These are phyloP conservation scores for Epicoccum nigrum DNA, from an alignment of 2,329 filamentous ascomycete species.

Conservation along the genomic window DNA sequence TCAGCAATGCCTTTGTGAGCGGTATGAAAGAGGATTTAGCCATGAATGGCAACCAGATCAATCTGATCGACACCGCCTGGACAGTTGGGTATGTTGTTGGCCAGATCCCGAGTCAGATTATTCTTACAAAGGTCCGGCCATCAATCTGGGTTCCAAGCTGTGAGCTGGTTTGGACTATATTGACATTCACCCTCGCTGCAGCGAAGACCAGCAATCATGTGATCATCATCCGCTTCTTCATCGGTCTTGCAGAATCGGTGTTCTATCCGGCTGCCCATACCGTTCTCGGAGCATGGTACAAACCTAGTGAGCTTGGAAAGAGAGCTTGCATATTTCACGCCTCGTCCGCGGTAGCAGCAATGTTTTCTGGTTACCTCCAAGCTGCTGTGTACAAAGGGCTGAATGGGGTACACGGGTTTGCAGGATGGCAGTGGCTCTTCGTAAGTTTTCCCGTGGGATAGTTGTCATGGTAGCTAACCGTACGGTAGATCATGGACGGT, in stretches of 20 bases:
- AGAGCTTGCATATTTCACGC: slow-evolving; percentile 33
- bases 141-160: slow-evolving; percentile 30
- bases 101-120: slow-evolving; percentile 30
- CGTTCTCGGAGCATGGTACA: slow-evolving; percentile 33
- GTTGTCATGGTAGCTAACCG: not conserved
- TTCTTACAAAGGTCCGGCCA: slow-evolving; percentile 29
- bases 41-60: slow-evolving; percentile 33
- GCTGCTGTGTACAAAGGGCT: slow-evolving; percentile 28
- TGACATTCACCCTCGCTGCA: slow-evolving; percentile 30
- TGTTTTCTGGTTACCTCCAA: slow-evolving; percentile 34
- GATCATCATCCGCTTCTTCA: slow-evolving; percentile 31
- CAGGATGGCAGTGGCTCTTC: slow-evolving; percentile 34
- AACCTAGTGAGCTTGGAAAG: slow-evolving; percentile 30
- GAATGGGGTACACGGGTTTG: slow-evolving; percentile 23
- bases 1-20: slow-evolving; percentile 33
- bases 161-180: slow-evolving; percentile 28
- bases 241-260: slow-evolving; percentile 26
- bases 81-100: slow-evolving; percentile 30
- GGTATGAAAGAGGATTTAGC: slow-evolving; percentile 36
- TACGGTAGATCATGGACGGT: slow-evolving; percentile 24
- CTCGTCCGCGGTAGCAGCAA: slow-evolving; percentile 26
- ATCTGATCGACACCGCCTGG: slow-evolving; percentile 27
- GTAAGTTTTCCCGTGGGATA: slow-evolving; percentile 1
- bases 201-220: slow-evolving; percentile 32
- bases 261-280: slow-evolving; percentile 32